Evolutionary conservation across 768 basidiomycete genomes (phyloP), one percentile per base, ranked within the genome.

Genomic region (Peribolospora baueri): DNA sequence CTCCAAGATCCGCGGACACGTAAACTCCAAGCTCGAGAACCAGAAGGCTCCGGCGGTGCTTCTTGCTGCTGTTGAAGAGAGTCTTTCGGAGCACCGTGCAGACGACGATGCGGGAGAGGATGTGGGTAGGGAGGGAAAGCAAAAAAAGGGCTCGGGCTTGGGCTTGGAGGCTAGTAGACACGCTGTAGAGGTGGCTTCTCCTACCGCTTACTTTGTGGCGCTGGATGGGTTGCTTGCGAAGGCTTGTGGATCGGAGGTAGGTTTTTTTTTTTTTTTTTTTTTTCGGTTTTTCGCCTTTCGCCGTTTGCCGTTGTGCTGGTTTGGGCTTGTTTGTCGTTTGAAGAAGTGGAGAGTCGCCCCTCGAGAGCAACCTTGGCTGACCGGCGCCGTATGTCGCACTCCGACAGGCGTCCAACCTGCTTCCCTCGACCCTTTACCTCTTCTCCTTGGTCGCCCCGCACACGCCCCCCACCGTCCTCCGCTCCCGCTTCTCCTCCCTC

Each of bases 201-300:
- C 90, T 5, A 87, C 86, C 1, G 91, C 93, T 40, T 97, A 95
- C 71, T 93, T 90, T 68, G 84, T 87, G n/a, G 81, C 83, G 1
- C 59, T 69, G 13, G 57, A 64, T 8, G 60, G 61, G 56, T 66
- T 64, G 45, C 59, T 67, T 13, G 62, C 63, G 39, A 64, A 62
- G 48, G 65, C 66, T 37, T 56, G 55, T 50, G 59, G 60, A 3
- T 62, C 63, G 39, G 58, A 65, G 25, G 57, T 63, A 4, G 25
- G 25, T 25, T 25, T 25, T 25, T 25, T 25, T 1, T 25, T 25
- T 25, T 1, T 25, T 25, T 25, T 25, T 25, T 25, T 25, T 25
- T n/a, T n/a, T n/a, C n/a, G n/a, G n/a, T n/a, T n/a, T n/a, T n/a
- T n/a, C n/a, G n/a, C n/a, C n/a, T n/a, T n/a, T 25, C 25, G 25